Percentiles rank a stretch among this genome's conserved stretches.
These are phyloP conservation scores for Davidsoniella australis DNA, from an alignment of 2,329 filamentous ascomycete species.

Conservation along the genomic window DNA sequence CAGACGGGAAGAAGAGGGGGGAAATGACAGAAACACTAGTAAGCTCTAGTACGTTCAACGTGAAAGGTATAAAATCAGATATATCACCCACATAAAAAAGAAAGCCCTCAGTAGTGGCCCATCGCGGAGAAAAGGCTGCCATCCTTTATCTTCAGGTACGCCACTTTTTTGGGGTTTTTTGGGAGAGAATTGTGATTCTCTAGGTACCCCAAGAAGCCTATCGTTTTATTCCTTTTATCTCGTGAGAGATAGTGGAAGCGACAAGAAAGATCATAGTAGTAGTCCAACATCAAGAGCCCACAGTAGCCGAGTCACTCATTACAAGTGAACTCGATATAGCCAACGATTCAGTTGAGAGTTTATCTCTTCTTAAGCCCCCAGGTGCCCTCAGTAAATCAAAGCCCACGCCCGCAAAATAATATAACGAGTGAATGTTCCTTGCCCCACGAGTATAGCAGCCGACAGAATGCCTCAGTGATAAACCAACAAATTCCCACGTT, in stretches of 20 bases:
- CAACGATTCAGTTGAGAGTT: constrained; percentile 13
- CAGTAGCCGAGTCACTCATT: not conserved
- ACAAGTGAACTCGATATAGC: constrained; percentile 3
- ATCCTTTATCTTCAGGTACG: not conserved
- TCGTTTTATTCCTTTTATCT: not conserved
- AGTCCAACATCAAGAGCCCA: constrained; percentile 3
- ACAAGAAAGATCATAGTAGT: not conserved
- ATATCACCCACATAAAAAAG: not conserved
- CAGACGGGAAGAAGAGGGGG: not conserved
- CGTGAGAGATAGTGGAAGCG: not conserved
- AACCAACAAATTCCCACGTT: constrained; percentile 11
- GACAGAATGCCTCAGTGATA: constrained; percentile 13
- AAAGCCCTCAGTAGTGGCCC: constrained; percentile 6
- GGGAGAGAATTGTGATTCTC: not conserved
- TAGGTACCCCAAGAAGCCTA: constrained; percentile 3
- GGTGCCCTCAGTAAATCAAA: constrained; percentile 13
- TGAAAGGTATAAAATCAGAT: not conserved
- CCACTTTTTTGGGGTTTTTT: not conserved
- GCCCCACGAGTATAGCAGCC: constrained; percentile 13
- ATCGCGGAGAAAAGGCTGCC: not conserved
- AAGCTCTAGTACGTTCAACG: not conserved
- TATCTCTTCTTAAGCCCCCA: constrained; percentile 13
- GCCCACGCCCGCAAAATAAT: constrained; percentile 7
- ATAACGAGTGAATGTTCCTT: constrained; percentile 11
- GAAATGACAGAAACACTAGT: not conserved